Conservation (phyloP, 768 basidiomycete genomes). For the Asterophora lycoperdoides region DNA sequence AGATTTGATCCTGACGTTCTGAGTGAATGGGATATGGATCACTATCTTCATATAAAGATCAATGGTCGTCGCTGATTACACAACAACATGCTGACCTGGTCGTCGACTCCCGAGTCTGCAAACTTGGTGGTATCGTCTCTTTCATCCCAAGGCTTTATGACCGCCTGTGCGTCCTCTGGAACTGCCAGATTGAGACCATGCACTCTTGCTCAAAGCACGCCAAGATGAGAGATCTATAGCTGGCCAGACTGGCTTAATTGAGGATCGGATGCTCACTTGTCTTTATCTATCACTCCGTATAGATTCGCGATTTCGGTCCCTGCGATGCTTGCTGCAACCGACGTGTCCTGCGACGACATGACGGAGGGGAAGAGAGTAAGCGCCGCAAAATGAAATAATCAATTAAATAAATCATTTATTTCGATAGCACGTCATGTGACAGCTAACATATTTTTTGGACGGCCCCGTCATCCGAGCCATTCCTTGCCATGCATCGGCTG, state of each 20-base stretch:
- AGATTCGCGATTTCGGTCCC: slow-evolving; percentile 52
- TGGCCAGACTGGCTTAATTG: neutral
- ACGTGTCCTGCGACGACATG: slow-evolving; percentile 23
- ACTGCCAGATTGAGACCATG: slow-evolving; percentile 75
- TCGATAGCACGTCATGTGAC: slow-evolving; percentile 15
- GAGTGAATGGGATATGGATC: slow-evolving; percentile 75
- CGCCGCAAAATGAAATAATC: neutral
- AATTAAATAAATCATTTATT: neutral
- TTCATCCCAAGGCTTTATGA: slow-evolving; percentile 82
- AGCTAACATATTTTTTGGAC: slow-evolving; percentile 9
- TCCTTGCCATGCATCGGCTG: slow-evolving; percentile 20
- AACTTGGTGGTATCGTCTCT: slow-evolving; percentile 62
- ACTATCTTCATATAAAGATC: slow-evolving; percentile 51
- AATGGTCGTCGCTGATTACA: slow-evolving; percentile 6
- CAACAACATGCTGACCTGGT: slow-evolving; percentile 51
- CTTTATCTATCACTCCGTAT: slow-evolving; percentile 56
- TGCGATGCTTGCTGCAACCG: slow-evolving; percentile 41
- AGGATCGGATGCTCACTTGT: slow-evolving; percentile 47
- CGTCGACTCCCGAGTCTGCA: slow-evolving; percentile 79
- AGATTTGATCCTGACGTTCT: slow-evolving; percentile 74
- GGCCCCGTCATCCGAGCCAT: neutral
- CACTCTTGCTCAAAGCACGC: slow-evolving; percentile 47
- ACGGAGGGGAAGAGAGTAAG: no score
- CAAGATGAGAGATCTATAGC: slow-evolving; percentile 19
- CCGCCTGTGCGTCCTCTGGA: slow-evolving; percentile 72